Percentiles rank a stretch among this genome's conserved stretches.
phyloP scores from a whole-genome alignment of 306 rosid genomes.

The Lotus japonicus region DNA sequence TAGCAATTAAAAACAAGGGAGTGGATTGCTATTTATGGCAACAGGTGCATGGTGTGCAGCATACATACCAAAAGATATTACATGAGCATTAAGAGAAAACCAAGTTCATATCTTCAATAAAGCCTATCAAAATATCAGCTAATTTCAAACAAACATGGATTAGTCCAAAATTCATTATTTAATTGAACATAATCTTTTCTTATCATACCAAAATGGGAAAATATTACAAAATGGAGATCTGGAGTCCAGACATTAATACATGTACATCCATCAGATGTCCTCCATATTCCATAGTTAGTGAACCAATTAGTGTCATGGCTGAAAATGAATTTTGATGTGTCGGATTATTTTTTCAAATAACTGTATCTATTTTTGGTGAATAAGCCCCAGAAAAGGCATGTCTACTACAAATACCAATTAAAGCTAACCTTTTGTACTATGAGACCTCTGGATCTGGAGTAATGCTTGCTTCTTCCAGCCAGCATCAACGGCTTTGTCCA shows the following conservation, averaged over 20 bases:
- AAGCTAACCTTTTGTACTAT: slow-evolving; percentile 54
- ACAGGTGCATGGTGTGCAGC: background rate
- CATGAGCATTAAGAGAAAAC: background rate
- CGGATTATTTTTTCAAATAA: background rate
- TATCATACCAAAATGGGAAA: background rate
- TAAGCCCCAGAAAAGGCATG: background rate
- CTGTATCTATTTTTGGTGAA: background rate
- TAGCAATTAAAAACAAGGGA: background rate
- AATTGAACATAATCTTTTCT: background rate
- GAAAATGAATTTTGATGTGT: background rate
- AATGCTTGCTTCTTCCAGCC: slow-evolving; percentile 66
- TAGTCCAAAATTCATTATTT: background rate
- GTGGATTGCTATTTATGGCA: background rate
- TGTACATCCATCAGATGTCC: background rate
- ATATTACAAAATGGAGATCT: background rate
- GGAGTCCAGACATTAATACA: background rate
- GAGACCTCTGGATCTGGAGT: slow-evolving; percentile 48
- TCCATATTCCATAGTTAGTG: background rate
- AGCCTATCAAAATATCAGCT: slow-evolving; percentile 2
- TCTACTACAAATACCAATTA: background rate
- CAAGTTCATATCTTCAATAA: background rate
- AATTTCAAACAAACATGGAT: slow-evolving; percentile 1
- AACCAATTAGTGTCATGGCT: background rate
- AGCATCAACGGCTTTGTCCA: slow-evolving; percentile 93
- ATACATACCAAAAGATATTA: background rate